Conservation (phyloP, 2,329 filamentous ascomycete species). For the Neopestalotiopsis sp. region DNA sequence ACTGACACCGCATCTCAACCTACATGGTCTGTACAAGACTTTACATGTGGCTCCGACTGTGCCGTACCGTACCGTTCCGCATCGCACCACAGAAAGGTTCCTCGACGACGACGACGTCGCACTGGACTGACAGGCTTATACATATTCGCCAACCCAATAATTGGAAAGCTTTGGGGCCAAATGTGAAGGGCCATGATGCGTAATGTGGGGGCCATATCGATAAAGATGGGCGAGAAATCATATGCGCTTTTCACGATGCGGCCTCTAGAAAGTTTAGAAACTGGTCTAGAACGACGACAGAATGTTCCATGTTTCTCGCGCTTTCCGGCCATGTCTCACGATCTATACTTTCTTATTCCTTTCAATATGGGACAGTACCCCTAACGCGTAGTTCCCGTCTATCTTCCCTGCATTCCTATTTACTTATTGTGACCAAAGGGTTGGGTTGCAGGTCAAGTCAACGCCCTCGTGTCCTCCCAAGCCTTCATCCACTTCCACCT, state of each 20-base stretch:
- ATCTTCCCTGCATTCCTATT: neutral
- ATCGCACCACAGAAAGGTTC: neutral
- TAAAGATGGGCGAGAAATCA: neutral
- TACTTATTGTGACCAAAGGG: neutral
- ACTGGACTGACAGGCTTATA: neutral
- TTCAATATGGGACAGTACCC: neutral
- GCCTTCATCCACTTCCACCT: neutral
- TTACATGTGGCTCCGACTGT: neutral
- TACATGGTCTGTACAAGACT: conserved; percentile 2
- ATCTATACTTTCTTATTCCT: neutral
- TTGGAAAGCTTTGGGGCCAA: neutral
- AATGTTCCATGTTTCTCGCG: conserved; percentile 4
- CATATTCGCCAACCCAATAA: neutral
- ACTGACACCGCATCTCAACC: conserved; percentile 1
- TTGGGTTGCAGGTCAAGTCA: neutral
- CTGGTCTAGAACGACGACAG: conserved; percentile 1
- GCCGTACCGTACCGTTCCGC: neutral
- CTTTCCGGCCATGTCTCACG: neutral
- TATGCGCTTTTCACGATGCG: neutral
- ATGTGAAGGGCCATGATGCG: neutral
- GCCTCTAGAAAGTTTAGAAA: neutral
- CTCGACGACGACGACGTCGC: neutral
- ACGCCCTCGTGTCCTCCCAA: neutral
- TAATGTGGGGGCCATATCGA: neutral
- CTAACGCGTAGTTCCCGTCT: neutral